Evolutionary conservation across 2,329 filamentous ascomycete genomes (phyloP).

Genomic region (Trichophyton schoenleinii): DNA sequence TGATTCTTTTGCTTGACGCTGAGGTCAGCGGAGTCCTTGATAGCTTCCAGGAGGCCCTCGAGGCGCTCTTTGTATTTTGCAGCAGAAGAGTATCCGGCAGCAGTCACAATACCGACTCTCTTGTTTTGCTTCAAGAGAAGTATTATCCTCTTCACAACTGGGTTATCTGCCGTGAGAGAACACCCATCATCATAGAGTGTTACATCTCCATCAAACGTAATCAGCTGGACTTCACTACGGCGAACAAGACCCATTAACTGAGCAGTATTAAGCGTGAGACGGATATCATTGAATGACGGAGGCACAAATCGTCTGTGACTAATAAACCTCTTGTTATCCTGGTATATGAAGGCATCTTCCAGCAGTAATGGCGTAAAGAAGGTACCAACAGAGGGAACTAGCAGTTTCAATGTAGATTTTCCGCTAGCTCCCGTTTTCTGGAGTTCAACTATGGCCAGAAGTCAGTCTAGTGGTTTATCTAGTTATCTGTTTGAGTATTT

Average conservation of each 20-base stretch:
- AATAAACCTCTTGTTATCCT: constrained; percentile 75
- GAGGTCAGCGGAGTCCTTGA: constrained; percentile 50
- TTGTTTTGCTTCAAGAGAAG: constrained; percentile 65
- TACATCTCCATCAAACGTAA: constrained; percentile 96
- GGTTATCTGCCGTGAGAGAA: constrained; percentile 60
- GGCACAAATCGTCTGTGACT: constrained; percentile 85
- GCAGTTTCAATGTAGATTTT: constrained; percentile 79
- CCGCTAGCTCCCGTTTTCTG: constrained; percentile 52
- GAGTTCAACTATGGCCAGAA: constrained; percentile 48
- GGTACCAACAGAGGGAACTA: constrained; percentile 80
- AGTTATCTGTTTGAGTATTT: not conserved
- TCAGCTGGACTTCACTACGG: constrained; percentile 59
- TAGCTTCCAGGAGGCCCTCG: constrained; percentile 71
- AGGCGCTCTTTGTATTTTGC: constrained; percentile 76
- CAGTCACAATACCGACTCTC: constrained; percentile 88
- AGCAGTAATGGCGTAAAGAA: constrained; percentile 86
- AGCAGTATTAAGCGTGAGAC: constrained; percentile 84
- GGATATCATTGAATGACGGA: constrained; percentile 92
- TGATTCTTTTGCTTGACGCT: constrained; percentile 58
- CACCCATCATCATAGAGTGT: constrained; percentile 88
- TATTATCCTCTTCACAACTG: constrained; percentile 56
- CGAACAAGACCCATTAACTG: constrained; percentile 84
- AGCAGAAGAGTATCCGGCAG: constrained; percentile 84
- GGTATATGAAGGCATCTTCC: constrained; percentile 81
- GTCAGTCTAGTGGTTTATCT: not conserved